Evolutionary conservation across 2,329 filamentous ascomycete genomes (phyloP).

Genomic region (Coniosporium tulheliwenetii): DNA sequence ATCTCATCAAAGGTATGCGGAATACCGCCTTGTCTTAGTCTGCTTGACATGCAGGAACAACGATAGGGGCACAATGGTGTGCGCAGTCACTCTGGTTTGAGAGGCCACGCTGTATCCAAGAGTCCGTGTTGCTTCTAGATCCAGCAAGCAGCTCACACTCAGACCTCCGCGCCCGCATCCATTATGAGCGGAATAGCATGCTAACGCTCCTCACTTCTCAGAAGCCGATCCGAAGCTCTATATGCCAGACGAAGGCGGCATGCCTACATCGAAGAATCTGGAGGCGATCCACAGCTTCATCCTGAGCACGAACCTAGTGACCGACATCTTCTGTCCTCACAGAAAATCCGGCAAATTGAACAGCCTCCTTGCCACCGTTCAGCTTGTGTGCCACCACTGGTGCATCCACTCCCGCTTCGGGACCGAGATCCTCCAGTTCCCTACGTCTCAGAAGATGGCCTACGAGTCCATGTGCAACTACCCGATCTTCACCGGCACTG

Average conservation of each 20-base stretch:
- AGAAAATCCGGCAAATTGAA: not conserved
- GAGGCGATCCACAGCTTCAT: constrained; percentile 15
- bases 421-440: constrained; percentile 20
- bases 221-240: too few relatives aligned
- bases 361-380: constrained; percentile 10
- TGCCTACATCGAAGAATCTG: constrained; percentile 19
- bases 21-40: not conserved
- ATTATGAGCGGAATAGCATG: too few relatives aligned
- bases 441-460: constrained; percentile 27
- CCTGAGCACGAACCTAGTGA: constrained; percentile 7
- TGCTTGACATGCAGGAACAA: too few relatives aligned
- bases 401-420: constrained; percentile 8
- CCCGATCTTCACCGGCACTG: constrained; percentile 25
- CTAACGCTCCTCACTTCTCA: too few relatives aligned
- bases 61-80: too few relatives aligned
- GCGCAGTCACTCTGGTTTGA: too few relatives aligned
- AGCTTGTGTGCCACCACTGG: constrained; percentile 11
- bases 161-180: too few relatives aligned
- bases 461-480: constrained; percentile 19
- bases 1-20: constrained; percentile 28
- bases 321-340: constrained; percentile 2
- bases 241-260: constrained; percentile 6
- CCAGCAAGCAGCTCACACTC: too few relatives aligned
- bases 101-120: too few relatives aligned
- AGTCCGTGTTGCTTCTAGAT: too few relatives aligned